Evolutionary conservation across 192 early-diverging fungal species (phyloP).

Genomic region (Mycoemilia scoparia): DNA sequence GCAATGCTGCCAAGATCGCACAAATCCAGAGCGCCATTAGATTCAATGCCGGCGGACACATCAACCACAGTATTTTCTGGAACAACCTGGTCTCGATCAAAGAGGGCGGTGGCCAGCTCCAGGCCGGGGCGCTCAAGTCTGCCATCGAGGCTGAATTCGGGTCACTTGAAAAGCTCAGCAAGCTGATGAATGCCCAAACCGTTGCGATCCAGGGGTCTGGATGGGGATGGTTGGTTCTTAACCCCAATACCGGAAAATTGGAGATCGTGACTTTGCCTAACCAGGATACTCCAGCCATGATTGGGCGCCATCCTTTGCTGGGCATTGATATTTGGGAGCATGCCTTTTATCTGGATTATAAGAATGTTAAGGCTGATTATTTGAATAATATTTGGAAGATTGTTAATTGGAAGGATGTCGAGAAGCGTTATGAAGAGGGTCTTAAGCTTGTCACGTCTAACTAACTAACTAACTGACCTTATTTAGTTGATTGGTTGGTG

Average conservation of each 20-base stretch:
- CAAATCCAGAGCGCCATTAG: constrained; percentile 61
- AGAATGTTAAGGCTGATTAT: constrained; percentile 94
- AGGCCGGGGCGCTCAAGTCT: constrained; percentile 34
- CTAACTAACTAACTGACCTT: no score
- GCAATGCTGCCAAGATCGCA: constrained; percentile 56
- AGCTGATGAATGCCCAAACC: constrained; percentile 56
- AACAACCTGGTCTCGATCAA: constrained; percentile 71
- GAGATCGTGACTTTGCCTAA: constrained; percentile 79
- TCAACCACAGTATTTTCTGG: constrained; percentile 93
- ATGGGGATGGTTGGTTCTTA: constrained; percentile 94
- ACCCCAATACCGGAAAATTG: constrained; percentile 52
- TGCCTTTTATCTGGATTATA: constrained; percentile 94
- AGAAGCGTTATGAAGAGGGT: constrained; percentile 60
- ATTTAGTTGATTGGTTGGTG: no score
- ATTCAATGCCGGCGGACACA: constrained; percentile 86
- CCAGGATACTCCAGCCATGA: constrained; percentile 49
- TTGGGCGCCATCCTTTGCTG: constrained; percentile 60
- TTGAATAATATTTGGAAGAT: constrained; percentile 88
- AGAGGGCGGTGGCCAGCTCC: constrained; percentile 58
- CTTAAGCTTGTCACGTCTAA: no score
- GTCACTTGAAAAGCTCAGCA: constrained; percentile 57
- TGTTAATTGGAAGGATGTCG: constrained; percentile 95
- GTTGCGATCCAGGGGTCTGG: constrained; percentile 80
- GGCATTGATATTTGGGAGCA: constrained; percentile 95
- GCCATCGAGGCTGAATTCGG: constrained; percentile 75